These are phyloP conservation scores for Picochlorum sp. DNA, from an alignment of 139 green algal species.

Conservation along the genomic window DNA sequence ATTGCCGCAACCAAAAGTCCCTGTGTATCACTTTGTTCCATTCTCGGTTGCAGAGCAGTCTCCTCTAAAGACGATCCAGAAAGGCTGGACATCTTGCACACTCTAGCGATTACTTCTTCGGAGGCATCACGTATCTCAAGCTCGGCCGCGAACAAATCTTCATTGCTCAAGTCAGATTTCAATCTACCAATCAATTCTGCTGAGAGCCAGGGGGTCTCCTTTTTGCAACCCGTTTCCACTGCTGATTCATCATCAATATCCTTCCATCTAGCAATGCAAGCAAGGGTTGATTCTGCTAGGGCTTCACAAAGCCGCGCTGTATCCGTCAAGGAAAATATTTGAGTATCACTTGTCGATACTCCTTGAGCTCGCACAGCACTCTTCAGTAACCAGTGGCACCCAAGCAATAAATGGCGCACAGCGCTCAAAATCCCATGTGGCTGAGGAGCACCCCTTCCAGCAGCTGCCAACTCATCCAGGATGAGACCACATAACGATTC, in stretches of 20 bases:
- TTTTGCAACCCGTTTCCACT: background rate
- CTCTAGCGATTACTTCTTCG: background rate
- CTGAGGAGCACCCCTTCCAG: background rate
- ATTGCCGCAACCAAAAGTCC: background rate
- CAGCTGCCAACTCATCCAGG: background rate
- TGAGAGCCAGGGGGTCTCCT: background rate
- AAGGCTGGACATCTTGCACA: background rate
- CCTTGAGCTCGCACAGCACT: too few species aligned
- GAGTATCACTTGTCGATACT: too few species aligned
- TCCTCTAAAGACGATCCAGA: too few species aligned
- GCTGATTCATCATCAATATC: background rate
- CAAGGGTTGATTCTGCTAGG: background rate
- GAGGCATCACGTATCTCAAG: background rate
- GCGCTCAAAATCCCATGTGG: background rate
- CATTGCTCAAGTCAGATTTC: background rate
- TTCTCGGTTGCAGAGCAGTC: background rate
- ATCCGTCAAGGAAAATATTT: too few species aligned
- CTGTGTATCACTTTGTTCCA: background rate
- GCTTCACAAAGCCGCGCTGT: background rate
- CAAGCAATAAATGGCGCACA: background rate
- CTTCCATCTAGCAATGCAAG: background rate
- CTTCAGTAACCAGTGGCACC: background rate
- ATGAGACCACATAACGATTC: background rate
- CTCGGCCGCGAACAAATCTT: background rate
- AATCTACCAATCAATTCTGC: background rate